Conservation (phyloP, 2,329 filamentous ascomycete genomes). For the Verticillium alfalfae region DNA sequence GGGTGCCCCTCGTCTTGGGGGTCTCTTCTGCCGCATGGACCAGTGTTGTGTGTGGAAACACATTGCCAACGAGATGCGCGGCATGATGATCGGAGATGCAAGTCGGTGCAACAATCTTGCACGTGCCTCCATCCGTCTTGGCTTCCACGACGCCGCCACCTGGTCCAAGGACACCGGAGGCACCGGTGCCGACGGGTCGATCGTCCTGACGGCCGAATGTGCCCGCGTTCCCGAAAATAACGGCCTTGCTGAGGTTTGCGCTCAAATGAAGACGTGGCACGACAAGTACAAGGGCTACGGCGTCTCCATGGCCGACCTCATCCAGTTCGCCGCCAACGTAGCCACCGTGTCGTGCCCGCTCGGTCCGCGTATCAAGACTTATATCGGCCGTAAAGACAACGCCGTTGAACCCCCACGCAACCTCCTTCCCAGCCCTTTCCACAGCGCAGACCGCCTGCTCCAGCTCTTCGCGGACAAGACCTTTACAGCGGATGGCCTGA, state of each 20-base stretch:
- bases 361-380: slow-evolving; percentile 42
- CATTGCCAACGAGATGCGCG: slow-evolving; percentile 31
- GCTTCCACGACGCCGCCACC: slow-evolving; percentile 41
- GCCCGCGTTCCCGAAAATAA: slow-evolving; percentile 33
- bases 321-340: slow-evolving; percentile 45
- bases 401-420: slow-evolving; percentile 28
- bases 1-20: slow-evolving; percentile 15
- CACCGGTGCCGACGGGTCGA: slow-evolving; percentile 41
- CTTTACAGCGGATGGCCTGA: slow-evolving; percentile 42
- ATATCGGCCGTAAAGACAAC: slow-evolving; percentile 44
- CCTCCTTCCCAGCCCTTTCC: slow-evolving; percentile 35
- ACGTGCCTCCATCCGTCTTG: slow-evolving; percentile 37
- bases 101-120: slow-evolving; percentile 37
- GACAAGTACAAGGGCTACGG: slow-evolving; percentile 31
- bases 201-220: slow-evolving; percentile 34
- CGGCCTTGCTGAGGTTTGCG: slow-evolving; percentile 39
- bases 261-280: slow-evolving; percentile 30
- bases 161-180: slow-evolving; percentile 31
- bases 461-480: slow-evolving; percentile 47
- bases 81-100: slow-evolving; percentile 26
- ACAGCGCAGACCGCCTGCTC: slow-evolving; percentile 42
- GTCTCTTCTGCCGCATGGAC: slow-evolving; percentile 25
- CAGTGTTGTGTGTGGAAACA: slow-evolving; percentile 40
- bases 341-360: slow-evolving; percentile 41
- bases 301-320: slow-evolving; percentile 48